Evolutionary conservation across 352 stramenopile species (phyloP).

Genomic region (Phytophthora vignae): DNA sequence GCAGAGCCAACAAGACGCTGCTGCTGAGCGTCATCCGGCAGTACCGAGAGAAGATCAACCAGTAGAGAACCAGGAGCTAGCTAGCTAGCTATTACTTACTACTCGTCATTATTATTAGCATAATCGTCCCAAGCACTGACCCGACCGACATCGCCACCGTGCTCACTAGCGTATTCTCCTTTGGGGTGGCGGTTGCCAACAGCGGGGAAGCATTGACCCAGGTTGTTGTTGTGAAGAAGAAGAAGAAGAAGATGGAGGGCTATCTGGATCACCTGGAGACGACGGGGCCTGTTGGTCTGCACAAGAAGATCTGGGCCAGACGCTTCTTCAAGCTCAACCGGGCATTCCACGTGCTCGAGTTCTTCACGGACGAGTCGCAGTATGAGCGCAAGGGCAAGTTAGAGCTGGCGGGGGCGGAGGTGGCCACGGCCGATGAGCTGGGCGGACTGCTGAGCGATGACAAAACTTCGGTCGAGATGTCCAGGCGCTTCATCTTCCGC

Average conservation of each 20-base stretch:
- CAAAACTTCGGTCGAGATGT: slow-evolving; percentile 58
- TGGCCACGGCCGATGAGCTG: slow-evolving; percentile 66
- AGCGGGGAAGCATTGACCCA: background rate
- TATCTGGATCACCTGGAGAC: slow-evolving; percentile 66
- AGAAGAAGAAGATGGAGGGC: slow-evolving; percentile 51
- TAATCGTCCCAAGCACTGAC: too few species aligned
- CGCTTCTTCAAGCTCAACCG: slow-evolving; percentile 60
- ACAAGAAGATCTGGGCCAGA: slow-evolving; percentile 54
- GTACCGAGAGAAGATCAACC: slow-evolving; percentile 44
- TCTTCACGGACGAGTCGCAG: slow-evolving; percentile 61
- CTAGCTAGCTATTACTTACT: too few species aligned
- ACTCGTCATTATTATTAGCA: too few species aligned
- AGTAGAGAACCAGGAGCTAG: background rate
- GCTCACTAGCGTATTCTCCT: background rate
- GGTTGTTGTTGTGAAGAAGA: background rate
- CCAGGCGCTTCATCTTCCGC: slow-evolving; percentile 74
- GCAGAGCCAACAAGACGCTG: slow-evolving; percentile 59
- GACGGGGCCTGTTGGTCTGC: slow-evolving; percentile 27
- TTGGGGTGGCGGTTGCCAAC: too few species aligned
- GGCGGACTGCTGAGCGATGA: slow-evolving; percentile 44
- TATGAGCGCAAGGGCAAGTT: slow-evolving; percentile 50
- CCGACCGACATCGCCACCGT: too few species aligned
- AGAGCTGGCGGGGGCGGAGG: slow-evolving; percentile 46
- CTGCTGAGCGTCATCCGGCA: slow-evolving; percentile 47
- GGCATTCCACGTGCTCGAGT: slow-evolving; percentile 63